Base-by-base conservation (phyloP, 257 asterid genomes). In the Eustoma russellianum region DNA sequence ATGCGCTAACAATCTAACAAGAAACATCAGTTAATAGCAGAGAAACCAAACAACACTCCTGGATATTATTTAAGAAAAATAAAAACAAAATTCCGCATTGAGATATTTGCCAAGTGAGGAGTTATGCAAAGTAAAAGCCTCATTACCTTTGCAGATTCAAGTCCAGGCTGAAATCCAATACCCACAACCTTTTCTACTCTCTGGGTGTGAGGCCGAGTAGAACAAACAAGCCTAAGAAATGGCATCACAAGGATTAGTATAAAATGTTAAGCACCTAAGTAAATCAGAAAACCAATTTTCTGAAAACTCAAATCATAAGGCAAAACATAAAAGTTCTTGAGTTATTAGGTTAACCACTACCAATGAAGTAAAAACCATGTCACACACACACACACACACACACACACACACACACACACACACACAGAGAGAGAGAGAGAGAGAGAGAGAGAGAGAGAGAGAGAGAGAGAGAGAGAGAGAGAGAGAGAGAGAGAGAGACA, bases 131-230 rank as follows among this genome's bases (percentile, higher is more conserved):
- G 8, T 33, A n/a, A 3, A 1, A 5, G 46, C 40, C 13, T 14
- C 35, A 38, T 57, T 62, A 90, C 97, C 96, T 86, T 90, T 17
- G 79, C 83, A 51, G 91, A 94, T 59, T 83, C 93, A 57, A 82
- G 96, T 58, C 97, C 94, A 55, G 97, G 97, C 64, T 83, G 96
- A 70, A 90, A 86, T 70, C 88, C 93, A 53, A 90, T 75, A 50
- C 94, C 97, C 24, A 90, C 88, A 43, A 86, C 93, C 74, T 77
- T 81, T 67, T 85, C 94, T 45, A 76, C 79, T 40, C 70, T 80
- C 59, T 81, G 86, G 55, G 81, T 79, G 71, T 86, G 94, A 41
- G 95, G 88, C 14, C 67, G 71, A 63, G 93, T 74, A 55, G 73
- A 74, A 66, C 74, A 57, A 33, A 90, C 93, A 55, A 81, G 80